Evolutionary conservation across 257 asterid genomes (phyloP), one percentile per base, ranked within the genome.

Genomic region (Lavandula angustifolia): DNA sequence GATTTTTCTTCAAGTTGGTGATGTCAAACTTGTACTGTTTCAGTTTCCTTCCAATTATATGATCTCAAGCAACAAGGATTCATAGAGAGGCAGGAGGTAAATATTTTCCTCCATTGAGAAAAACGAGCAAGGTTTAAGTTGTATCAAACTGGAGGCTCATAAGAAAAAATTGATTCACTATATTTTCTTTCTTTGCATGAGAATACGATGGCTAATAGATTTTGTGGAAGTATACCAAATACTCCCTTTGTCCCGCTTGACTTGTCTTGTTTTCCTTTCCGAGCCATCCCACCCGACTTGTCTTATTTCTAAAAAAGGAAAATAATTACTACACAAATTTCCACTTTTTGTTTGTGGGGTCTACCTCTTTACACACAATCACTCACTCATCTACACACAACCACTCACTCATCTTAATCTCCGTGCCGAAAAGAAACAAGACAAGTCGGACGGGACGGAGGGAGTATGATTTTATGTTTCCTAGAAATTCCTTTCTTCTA

Each of bases 51-150:
- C 78, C 89, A 80, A 56, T 79, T 89, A 69, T 89, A 87, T 61
- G 97, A 89, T 83, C 94, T 87, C 77, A 89, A 83, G 86, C 97
- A 83, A 76, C 95, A 87, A 83, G 95, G 95, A 56, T 87, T 80
- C 78, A 89, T 89, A 54, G 95, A 87, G 73, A 81, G 94, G 62
- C 92, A 85, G 64, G 97, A 89, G 91, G 97, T 87, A 81, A 72
- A 52, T 75, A 6, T 58, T 12, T 58, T 56, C 34, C 64, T 40
- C 49, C 31, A 51, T 22, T 42, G 50, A 17, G 14, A 46, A 40
- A 66, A 64, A 7, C 68, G 44, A 29, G 48, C 64, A 64, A 4
- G 3, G 42, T 31, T 55, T 48, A 63, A 40, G 60, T 13, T 68
- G 50, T 17, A 31, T 13, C 27, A 22, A 22, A 22, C 27, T 22